phyloP scores from a whole-genome alignment of 2,329 filamentous ascomycete species.

The Tothia fuscella region DNA sequence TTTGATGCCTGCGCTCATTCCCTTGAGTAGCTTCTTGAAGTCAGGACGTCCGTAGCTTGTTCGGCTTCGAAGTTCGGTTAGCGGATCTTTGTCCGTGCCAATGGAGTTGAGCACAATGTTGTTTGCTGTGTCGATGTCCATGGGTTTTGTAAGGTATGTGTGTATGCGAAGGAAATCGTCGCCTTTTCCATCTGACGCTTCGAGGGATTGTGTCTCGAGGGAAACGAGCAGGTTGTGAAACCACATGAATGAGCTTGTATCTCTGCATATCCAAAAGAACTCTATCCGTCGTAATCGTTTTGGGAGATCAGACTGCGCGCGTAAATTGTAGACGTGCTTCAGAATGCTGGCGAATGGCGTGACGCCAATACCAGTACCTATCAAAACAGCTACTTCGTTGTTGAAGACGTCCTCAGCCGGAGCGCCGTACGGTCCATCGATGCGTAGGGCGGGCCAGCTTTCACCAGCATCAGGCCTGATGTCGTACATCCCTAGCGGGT shows the following conservation, averaged over 20 bases:
- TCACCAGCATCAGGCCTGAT: conserved; percentile 89
- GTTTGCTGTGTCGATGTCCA: conserved; percentile 83
- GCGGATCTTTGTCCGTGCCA: conserved; percentile 72
- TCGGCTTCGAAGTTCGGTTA: conserved; percentile 78
- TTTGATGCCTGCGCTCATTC: conserved; percentile 79
- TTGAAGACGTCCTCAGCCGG: conserved; percentile 96
- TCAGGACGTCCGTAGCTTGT: conserved; percentile 95
- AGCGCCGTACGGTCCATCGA: conserved; percentile 92
- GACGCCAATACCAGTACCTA: conserved; percentile 78
- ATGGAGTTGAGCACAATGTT: conserved; percentile 97
- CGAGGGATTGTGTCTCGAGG: conserved; percentile 70
- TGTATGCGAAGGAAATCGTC: conserved; percentile 89
- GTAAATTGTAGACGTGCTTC: conserved; percentile 97
- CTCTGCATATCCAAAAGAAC: conserved; percentile 98
- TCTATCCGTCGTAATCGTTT: conserved; percentile 85
- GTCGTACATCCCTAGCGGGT: conserved; percentile 95
- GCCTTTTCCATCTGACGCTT: conserved; percentile 43
- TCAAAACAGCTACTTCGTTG: conserved; percentile 76
- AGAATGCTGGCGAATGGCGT: conserved; percentile 79
- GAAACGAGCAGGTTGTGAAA: conserved; percentile 90
- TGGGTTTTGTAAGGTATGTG: conserved; percentile 88
- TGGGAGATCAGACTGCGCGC: conserved; percentile 63
- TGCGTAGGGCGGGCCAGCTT: conserved; percentile 76
- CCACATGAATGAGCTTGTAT: conserved; percentile 95
- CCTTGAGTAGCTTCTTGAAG: conserved; percentile 66